Base-by-base conservation (phyloP, 2,329 filamentous ascomycete species). In the Lasiodiplodia theobromae region DNA sequence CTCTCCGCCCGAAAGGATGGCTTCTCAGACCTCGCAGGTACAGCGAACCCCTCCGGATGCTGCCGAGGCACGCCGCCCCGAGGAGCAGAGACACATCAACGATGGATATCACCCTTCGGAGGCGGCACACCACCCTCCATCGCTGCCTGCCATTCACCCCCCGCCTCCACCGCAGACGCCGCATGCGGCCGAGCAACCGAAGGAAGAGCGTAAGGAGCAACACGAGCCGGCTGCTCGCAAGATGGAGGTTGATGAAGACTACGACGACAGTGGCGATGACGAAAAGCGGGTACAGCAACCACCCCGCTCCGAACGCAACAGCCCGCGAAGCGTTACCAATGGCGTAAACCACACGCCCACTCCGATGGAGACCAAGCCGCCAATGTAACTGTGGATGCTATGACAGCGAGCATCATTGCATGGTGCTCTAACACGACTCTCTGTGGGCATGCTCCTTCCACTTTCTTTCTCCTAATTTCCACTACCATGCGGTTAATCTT, bases 191-290 rank as follows among this genome's bases (percentile, higher is more conserved):
- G 84, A 86, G 65, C 77, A 79, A 69, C 76, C 80, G 70, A 81
- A 82, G 67, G 80, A 83, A 69, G 82, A 84, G 71, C 79, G 81
- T 44, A 77, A 79, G 10, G 77, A 81, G 68, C 79, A 81, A 65
- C 90, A 89, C 69, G 95, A 98, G 81, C 92, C 94, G 66, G 94
- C 96, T 40, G 93, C 94, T 23, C 87, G 96, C 25, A 97, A 97
- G 80, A 96, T 99, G 89, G 95, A 98, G 7, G 92, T 98, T 23
- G 94, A 99, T 73, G 96, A 99, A 78, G 92, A 98, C 78, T 98
- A 99, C 75, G 95, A 98, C 78, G 95, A 98, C 75, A 95, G 94
- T 68, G 93, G 89, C 4, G 94, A 97, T 72, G 95, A 97, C 69
- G 91, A 96, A 51, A 89, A 88, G 78, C 49, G 67, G 12, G 67